Conservation (phyloP, 2,329 filamentous ascomycete genomes). For the Aureobasidium subglaciale region DNA sequence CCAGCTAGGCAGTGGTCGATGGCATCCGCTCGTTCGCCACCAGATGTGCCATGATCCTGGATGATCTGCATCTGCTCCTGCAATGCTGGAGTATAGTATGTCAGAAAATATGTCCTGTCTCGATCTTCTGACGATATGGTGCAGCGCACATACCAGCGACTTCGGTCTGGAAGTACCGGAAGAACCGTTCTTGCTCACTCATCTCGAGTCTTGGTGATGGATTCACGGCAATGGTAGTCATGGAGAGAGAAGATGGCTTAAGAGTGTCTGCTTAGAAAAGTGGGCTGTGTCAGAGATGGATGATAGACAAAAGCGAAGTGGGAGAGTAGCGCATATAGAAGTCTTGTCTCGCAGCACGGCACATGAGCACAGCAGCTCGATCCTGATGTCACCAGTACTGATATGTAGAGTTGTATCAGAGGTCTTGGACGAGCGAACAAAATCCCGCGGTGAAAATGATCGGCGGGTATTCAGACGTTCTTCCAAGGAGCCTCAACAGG, state of each 20-base stretch:
- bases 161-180: constrained; percentile 72
- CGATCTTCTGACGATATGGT: background rate
- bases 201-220: background rate
- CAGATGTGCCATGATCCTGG: constrained; percentile 53
- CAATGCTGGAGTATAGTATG: constrained; percentile 48
- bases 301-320: background rate
- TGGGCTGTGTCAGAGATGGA: background rate
- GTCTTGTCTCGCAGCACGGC: background rate
- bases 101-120: background rate
- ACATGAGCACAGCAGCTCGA: background rate
- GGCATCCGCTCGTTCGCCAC: constrained; percentile 71
- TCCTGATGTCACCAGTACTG: constrained; percentile 8
- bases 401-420: constrained; percentile 4
- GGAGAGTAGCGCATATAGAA: too few relatives aligned
- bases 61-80: constrained; percentile 69
- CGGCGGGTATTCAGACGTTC: background rate
- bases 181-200: constrained; percentile 55
- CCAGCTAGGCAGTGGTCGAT: constrained; percentile 72
- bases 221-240: constrained; percentile 7
- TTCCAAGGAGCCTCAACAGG: background rate
- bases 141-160: constrained; percentile 52
- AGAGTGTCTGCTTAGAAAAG: background rate
- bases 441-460: background rate
- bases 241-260: background rate
- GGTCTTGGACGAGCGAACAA: background rate